Base-by-base conservation (phyloP, 2,329 filamentous ascomycete species). In the Nemania sp. region DNA sequence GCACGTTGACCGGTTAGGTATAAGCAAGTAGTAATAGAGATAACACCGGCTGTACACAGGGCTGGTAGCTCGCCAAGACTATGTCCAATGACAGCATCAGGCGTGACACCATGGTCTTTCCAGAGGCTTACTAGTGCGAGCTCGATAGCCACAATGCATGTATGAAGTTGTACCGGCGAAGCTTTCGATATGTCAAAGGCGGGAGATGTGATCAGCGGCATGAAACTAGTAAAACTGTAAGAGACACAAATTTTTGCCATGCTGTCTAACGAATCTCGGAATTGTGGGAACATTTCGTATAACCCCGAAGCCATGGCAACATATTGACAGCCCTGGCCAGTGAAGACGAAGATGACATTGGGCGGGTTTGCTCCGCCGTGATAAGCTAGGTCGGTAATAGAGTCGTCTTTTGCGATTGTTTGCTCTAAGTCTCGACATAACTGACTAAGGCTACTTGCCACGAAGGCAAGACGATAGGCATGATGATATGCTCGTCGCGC, bases 391-490 rank as follows among this genome's bases (percentile, higher is more conserved):
- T 77, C 7, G 73, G 62, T 14, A 69, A 51, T 43, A 1, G 26
- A 72, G 66, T 47, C 75, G 64, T 3, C 70, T 76, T 75, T n/a
- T 80, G 61, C 22, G 75, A 69, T 67, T 68, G 57, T 3, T 72
- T 65, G 34, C 77, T 70, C 45, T 72, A 75, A 57, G 79, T 70
- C 26, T 80, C 75, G 68, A 75, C 30, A 77, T 57, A 75, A 70
- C 11, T 12, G 30, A 7, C 31, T 23, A 4, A 42, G 2, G 6
- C 46, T 46, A 1, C 33, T 41, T 14, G 28, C 52, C 7, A 36
- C 47, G 23, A 36, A 39, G 7, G 47, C 52, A 19, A 37, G 52
- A 2, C 52, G 40, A 8, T 45, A 47, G 9, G 34, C 26, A 15
- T 61, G 45, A 20, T 54, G 44, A 14, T 60, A 52, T 2, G 58